Evolutionary conservation across 768 basidiomycete genomes (phyloP), one percentile per base, ranked within the genome.

Genomic region (Rossbeevera mucosa): DNA sequence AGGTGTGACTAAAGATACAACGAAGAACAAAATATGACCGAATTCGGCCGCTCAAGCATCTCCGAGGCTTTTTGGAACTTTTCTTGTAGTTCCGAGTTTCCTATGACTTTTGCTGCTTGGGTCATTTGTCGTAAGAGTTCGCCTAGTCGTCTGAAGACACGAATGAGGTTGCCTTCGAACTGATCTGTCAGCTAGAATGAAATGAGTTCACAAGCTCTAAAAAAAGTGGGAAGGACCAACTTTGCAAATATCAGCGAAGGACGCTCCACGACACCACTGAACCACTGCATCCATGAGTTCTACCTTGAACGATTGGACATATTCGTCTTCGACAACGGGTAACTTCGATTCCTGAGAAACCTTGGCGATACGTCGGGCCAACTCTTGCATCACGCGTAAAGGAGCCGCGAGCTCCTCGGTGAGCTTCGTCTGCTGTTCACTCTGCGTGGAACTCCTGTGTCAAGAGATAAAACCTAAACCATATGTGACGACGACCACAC

Each of bases 231-330:
- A 28, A 18, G n/a, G n/a, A 57, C 53, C 8, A 36, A 90, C 94
- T 82, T 96, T 96, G 80, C 91, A 93, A 51, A 97, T 93, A 22
- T 99, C 95, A 1, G 88, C 76, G 71, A 99, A 99, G 24, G 91
- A 91, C 14, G 94, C 91, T 4, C 96, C 96, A n/a, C 91, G 84
- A 73, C 95, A 98, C 96, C 96, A 99, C 55, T 93, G 89, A 30
- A 93, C 79, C 9, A 98, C 96, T 1, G 91, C 91, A 58, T 98
- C 96, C 94, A 98, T 99, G 46, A 99, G 82, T 64, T 97, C 95
- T 18, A 96, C 91, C 71, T 97, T 98, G 83, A 99, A 99, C 11
- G 89, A 92, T 48, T 85, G 78, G 2, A 99, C 91, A 67, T 99
- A 99, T 56, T 95, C 92, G 52, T 96, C 88, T 69, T 98, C 95